phyloP scores from a whole-genome alignment of 495 filamentous ascomycete species.

The Durotheca rogersii region DNA sequence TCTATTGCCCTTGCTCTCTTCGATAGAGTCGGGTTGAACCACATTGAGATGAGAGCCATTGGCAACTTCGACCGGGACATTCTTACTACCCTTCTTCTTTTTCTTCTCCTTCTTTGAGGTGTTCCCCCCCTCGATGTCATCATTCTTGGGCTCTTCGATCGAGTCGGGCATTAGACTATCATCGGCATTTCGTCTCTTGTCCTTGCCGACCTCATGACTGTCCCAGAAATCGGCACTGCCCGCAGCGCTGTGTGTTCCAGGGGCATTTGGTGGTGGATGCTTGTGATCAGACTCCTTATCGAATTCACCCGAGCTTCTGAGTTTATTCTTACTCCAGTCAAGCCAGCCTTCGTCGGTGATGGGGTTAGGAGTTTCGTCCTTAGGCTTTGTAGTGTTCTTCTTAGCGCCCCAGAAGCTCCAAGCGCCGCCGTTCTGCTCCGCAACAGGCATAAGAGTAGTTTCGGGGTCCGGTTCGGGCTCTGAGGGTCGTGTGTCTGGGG shows the following conservation, averaged over 20 bases:
- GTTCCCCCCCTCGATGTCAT: constrained; percentile 43
- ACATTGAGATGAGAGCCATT: constrained; percentile 37
- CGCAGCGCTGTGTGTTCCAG: constrained; percentile 22
- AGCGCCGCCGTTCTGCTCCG: constrained; percentile 32
- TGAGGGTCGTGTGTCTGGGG: background rate
- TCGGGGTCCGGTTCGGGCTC: constrained; percentile 4
- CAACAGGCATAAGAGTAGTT: background rate
- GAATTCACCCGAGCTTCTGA: constrained; percentile 37
- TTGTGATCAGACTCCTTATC: constrained; percentile 32
- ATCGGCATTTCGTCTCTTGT: constrained; percentile 36
- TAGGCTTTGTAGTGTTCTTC: constrained; percentile 34
- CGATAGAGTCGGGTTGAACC: constrained; percentile 43
- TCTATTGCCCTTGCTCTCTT: constrained; percentile 43
- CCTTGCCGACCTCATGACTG: constrained; percentile 37
- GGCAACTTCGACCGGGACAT: constrained; percentile 42
- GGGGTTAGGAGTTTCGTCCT: constrained; percentile 9
- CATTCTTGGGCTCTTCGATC: constrained; percentile 47
- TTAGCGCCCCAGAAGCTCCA: constrained; percentile 43
- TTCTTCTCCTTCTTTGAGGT: constrained; percentile 45
- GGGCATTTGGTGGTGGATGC: constrained; percentile 18
- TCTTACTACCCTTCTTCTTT: constrained; percentile 46
- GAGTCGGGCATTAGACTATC: constrained; percentile 45
- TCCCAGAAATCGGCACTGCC: constrained; percentile 39
- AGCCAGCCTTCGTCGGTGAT: constrained; percentile 29
- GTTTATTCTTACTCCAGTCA: constrained; percentile 38